Evolutionary conservation across 2,329 filamentous ascomycete species (phyloP), one percentile per base, ranked within the genome.

Genomic region (Graphilbum fragrans): DNA sequence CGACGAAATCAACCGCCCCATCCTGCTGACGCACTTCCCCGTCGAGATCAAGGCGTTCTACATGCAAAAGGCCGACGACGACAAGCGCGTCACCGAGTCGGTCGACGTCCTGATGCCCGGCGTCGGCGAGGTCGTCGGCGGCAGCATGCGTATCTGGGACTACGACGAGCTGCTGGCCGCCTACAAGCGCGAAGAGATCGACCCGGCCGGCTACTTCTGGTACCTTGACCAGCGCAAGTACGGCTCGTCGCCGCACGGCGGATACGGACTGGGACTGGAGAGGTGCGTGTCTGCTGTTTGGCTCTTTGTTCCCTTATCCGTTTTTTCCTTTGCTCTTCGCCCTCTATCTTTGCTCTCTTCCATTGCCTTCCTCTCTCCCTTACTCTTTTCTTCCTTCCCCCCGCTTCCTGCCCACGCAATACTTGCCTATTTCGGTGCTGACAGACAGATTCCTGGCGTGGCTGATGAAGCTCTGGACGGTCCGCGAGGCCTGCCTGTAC

Each of bases 161-260:
- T 86, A 85, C 58, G 84, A 94, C 14, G 87, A 94, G 69, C 67
- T 95, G 50, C 80, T 95, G 70, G 80, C 72, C 20, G 92, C 86
- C 1, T 98, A 93, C 60, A 78, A 86, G 62, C 77, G 82, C 47
- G 83, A 95, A 64, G 82, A 81, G 33, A 93, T 96, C 59, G 78
- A 85, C 53, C 77, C 87, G 18, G 75, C 74, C 52, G 80, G 82
- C 36, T 96, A 96, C 67, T 96, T 93, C 72, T 98, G 92, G 92
- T 98, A 96, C 68, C 93, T 87, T 25, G 92, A 95, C 65, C 87
- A 94, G 74, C 74, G 88, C 58, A 94, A 92, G 85, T 94, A 96
- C 58, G 92, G 92, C 42, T 87, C 49, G 4, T 50, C 48, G 22
- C 50, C 49, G 18, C 50, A 52, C 42, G 50, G 50, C 33, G 50